Conservation (phyloP, 1,284 basidiomycete species). For the Lentinus polychrous region DNA sequence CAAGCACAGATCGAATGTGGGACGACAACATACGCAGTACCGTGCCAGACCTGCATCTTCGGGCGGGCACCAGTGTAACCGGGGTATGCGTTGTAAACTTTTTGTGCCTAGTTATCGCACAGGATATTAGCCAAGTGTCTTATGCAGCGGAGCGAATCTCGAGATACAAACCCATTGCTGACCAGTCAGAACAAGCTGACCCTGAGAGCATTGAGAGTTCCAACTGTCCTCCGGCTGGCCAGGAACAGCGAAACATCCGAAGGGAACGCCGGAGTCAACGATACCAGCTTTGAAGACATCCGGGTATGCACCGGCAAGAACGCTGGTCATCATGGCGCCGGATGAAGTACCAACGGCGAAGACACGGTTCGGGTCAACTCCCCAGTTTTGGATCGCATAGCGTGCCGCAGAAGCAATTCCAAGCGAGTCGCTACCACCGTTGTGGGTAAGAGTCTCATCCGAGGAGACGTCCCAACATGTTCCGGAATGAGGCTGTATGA, state of each 20-base stretch:
- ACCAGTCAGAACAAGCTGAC: constrained; percentile 37
- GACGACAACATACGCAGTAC: constrained; percentile 33
- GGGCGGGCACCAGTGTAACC: constrained; percentile 46
- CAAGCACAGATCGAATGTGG: background rate
- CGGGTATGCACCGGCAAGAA: constrained; percentile 47
- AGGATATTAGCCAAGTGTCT: background rate
- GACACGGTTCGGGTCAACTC: constrained; percentile 37
- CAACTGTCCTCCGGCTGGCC: constrained; percentile 36
- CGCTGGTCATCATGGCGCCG: constrained; percentile 59
- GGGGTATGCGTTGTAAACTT: constrained; percentile 38
- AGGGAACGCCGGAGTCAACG: constrained; percentile 47
- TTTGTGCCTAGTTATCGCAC: constrained; percentile 30
- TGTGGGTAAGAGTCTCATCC: constrained; percentile 43
- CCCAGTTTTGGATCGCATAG: constrained; percentile 42
- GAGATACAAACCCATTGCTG: constrained; percentile 37
- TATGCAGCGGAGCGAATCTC: constrained; percentile 5
- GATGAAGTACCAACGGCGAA: constrained; percentile 47
- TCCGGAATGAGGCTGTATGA: constrained; percentile 35
- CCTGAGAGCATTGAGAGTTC: constrained; percentile 41
- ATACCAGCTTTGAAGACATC: constrained; percentile 44
- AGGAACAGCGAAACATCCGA: constrained; percentile 52
- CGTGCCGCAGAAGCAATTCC: constrained; percentile 42
- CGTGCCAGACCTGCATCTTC: constrained; percentile 50
- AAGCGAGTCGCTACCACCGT: constrained; percentile 47
- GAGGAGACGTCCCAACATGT: constrained; percentile 50